phyloP scores from a whole-genome alignment of 2,329 filamentous ascomycete genomes.

The Colletotrichum phormii region DNA sequence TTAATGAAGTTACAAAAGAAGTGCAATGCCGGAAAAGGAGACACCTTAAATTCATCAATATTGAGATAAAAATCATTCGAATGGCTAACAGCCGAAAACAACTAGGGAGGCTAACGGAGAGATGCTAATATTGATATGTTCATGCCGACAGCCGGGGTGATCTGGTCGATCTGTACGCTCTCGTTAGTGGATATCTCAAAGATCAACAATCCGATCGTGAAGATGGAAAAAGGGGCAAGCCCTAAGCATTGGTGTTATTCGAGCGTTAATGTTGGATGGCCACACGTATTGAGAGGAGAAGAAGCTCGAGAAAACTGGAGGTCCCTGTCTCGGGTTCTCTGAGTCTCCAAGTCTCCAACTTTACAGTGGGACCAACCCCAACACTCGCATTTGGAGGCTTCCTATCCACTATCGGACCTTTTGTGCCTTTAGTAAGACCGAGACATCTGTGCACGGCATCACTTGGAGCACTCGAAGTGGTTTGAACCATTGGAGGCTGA shows the following conservation, averaged over 20 bases:
- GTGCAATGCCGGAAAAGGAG: constrained; percentile 86
- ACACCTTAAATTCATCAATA: constrained; percentile 47
- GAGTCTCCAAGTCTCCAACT: not conserved
- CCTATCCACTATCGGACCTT: not conserved
- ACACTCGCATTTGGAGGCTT: not conserved
- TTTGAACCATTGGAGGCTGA: not conserved
- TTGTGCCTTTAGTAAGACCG: not conserved
- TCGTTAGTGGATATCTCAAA: constrained; percentile 71
- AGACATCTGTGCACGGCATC: not conserved
- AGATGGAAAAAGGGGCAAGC: too few relatives aligned
- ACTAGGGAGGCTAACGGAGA: constrained; percentile 68
- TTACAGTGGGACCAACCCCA: not conserved
- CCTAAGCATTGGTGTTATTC: too few relatives aligned
- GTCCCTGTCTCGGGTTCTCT: not conserved
- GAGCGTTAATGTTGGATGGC: too few relatives aligned
- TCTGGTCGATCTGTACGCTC: constrained; percentile 60
- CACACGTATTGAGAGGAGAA: too few relatives aligned
- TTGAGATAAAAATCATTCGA: constrained; percentile 61
- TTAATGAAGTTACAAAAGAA: constrained; percentile 87
- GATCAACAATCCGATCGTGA: too few relatives aligned
- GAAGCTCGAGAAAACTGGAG: not conserved
- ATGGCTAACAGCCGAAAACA: constrained; percentile 56
- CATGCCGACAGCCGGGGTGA: constrained; percentile 66
- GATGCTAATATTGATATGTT: constrained; percentile 69
- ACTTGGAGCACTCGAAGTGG: not conserved